Percentiles rank a stretch among this genome's conserved stretches.
Conservation (phyloP, 1,139 yeast genomes). For the Yamadazyma epiphylla region DNA sequence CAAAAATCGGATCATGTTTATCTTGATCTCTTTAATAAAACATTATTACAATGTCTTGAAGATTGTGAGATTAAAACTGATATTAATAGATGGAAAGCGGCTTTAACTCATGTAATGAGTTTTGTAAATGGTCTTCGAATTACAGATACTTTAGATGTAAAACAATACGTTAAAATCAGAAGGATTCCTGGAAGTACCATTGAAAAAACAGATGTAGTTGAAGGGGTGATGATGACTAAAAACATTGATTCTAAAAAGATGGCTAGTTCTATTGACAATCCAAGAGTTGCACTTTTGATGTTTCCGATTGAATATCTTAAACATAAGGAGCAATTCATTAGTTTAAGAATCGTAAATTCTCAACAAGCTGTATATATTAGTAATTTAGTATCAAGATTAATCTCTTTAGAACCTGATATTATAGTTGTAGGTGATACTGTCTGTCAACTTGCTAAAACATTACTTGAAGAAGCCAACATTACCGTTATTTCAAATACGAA, state of each 20-base stretch:
- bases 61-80: slow-evolving; percentile 49
- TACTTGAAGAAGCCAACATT: slow-evolving; percentile 70
- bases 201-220: slow-evolving; percentile 57
- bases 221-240: slow-evolving; percentile 85
- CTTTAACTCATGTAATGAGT: slow-evolving; percentile 22
- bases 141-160: slow-evolving; percentile 78
- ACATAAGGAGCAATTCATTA: slow-evolving; percentile 69
- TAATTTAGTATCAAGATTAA: slow-evolving; percentile 75
- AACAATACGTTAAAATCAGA: slow-evolving; percentile 85
- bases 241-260: slow-evolving; percentile 77
- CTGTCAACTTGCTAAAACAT: slow-evolving; percentile 75
- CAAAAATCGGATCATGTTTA: slow-evolving; percentile 14
- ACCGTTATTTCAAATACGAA: slow-evolving; percentile 79
- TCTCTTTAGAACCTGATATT: slow-evolving; percentile 74
- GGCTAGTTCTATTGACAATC: slow-evolving; percentile 61
- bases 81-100: slow-evolving; percentile 37
- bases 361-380: slow-evolving; percentile 85
- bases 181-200: slow-evolving; percentile 73
- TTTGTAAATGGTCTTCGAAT: slow-evolving; percentile 27
- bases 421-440: slow-evolving; percentile 78
- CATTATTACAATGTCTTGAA: slow-evolving; percentile 61
- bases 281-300: slow-evolving; percentile 77
- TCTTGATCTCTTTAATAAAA: slow-evolving; percentile 23
- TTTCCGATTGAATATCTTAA: slow-evolving; percentile 87
- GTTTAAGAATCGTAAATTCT: slow-evolving; percentile 78